These are phyloP conservation scores for Primulina huaijiensis DNA, from an alignment of 257 asterid genomes.

Conservation along the genomic window DNA sequence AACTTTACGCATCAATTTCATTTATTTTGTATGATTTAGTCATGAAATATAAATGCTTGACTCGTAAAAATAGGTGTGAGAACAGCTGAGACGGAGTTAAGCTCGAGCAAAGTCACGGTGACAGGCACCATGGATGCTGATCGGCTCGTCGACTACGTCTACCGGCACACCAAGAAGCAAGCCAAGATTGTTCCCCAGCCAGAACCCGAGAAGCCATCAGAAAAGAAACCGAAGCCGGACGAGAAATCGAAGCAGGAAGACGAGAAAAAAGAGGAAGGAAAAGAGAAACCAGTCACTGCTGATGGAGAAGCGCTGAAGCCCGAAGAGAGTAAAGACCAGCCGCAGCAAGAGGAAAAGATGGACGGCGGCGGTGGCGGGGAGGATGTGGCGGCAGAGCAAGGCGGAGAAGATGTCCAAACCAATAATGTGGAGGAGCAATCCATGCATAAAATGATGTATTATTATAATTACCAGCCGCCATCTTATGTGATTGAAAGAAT, in stretches of 20 bases:
- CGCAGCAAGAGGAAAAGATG: conserved; percentile 31
- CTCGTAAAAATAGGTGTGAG: conserved; percentile 50
- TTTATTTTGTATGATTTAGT: too few relatives aligned
- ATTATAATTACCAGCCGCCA: conserved; percentile 57
- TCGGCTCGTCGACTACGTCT: conserved; percentile 72
- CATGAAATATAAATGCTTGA: neutral
- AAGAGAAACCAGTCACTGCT: conserved; percentile 26
- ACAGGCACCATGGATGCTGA: conserved; percentile 76
- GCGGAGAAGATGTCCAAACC: conserved; percentile 17
- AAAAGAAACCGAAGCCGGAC: conserved; percentile 28
- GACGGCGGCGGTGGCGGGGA: conserved; percentile 26
- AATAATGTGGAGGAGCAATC: conserved; percentile 25
- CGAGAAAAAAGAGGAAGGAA: conserved; percentile 18
- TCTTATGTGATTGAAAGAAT: conserved; percentile 58
- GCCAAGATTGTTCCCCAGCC: conserved; percentile 74
- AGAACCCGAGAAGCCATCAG: conserved; percentile 40
- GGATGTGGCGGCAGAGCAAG: conserved; percentile 27
- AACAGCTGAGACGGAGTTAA: conserved; percentile 65
- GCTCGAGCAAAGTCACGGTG: conserved; percentile 67
- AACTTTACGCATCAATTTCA: neutral
- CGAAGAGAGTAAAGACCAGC: conserved; percentile 36
- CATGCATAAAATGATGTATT: conserved; percentile 44
- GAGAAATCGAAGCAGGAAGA: conserved; percentile 35
- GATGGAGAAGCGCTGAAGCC: conserved; percentile 37
- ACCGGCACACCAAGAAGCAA: conserved; percentile 72